Conservation (phyloP, 2,329 filamentous ascomycete genomes). For the Lomentospora prolificans region DNA sequence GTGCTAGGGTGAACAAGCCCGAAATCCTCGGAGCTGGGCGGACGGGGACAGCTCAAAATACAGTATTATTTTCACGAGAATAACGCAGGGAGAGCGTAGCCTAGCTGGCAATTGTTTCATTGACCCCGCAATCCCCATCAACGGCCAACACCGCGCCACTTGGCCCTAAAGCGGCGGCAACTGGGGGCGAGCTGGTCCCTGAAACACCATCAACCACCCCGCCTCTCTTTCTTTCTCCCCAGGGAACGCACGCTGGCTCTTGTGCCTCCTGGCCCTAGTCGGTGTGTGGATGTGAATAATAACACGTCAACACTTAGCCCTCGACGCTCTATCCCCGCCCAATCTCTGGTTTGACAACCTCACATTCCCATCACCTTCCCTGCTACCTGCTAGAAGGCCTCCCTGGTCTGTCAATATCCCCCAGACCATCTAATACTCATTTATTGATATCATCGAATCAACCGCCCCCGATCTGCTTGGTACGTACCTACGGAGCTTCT, state of each 20-base stretch:
- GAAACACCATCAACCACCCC: conserved; percentile 15
- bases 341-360: neutral
- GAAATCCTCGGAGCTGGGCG: too few species aligned
- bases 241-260: neutral
- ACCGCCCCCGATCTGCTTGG: neutral
- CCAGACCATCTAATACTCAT: too few species aligned
- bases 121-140: conserved; percentile 2
- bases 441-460: neutral
- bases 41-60: too few species aligned
- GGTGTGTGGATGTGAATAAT: neutral
- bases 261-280: neutral
- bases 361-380: neutral
- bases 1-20: too few species aligned
- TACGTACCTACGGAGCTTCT: neutral
- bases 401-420: neutral
- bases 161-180: neutral
- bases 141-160: neutral
- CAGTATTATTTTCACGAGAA: too few species aligned
- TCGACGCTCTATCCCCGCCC: neutral
- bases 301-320: neutral
- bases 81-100: too few species aligned
- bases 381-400: neutral
- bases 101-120: too few species aligned
- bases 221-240: conserved; percentile 2
- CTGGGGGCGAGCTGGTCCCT: neutral